Percentiles rank a stretch among this genome's conserved stretches.
Evolutionary conservation across 31 red algal species (phyloP).

Genomic region (Asparagopsis taxiformis): DNA sequence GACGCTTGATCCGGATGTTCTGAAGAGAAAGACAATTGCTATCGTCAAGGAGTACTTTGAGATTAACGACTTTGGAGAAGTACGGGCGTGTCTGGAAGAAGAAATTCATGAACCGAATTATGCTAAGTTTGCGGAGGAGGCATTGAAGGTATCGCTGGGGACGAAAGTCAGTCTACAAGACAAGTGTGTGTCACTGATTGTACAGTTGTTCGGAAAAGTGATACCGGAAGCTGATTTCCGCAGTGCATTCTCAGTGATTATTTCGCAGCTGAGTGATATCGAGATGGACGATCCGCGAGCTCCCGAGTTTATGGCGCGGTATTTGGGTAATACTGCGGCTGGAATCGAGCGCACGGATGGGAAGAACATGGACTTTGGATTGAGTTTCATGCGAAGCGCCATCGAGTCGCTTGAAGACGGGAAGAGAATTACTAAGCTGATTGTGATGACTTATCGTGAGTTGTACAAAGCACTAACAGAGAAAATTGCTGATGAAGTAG

Average conservation of each 20-base stretch:
- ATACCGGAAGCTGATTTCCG: slow-evolving; percentile 12
- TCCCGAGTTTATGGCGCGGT: slow-evolving; percentile 47
- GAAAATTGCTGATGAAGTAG: slow-evolving; percentile 19
- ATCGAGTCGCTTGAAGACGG: slow-evolving; percentile 24
- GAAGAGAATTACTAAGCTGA: slow-evolving; percentile 30
- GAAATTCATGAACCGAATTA: slow-evolving; percentile 62
- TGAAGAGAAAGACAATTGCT: slow-evolving; percentile 34
- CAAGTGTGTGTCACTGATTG: slow-evolving; percentile 38
- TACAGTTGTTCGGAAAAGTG: slow-evolving; percentile 15
- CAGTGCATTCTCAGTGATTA: slow-evolving; percentile 22
- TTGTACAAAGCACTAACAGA: slow-evolving; percentile 22
- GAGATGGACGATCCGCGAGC: slow-evolving; percentile 78
- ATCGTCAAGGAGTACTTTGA: slow-evolving; percentile 50
- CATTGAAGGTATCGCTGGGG: slow-evolving; percentile 49
- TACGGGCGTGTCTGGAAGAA: slow-evolving; percentile 32
- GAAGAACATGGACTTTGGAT: slow-evolving; percentile 11
- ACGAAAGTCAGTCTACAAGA: slow-evolving; percentile 29
- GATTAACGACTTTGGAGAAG: slow-evolving; percentile 34
- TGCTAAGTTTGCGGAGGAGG: slow-evolving; percentile 45
- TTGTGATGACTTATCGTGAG: slow-evolving; percentile 30
- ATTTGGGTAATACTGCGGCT: slow-evolving; percentile 39
- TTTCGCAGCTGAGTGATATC: slow-evolving; percentile 50
- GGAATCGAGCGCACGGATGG: slow-evolving; percentile 14
- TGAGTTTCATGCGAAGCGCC: slow-evolving; percentile 43
- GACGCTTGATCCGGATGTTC: slow-evolving; percentile 22